Evolutionary conservation across 768 basidiomycete genomes (phyloP).

Genomic region (Boletus rufocinnamomeus): DNA sequence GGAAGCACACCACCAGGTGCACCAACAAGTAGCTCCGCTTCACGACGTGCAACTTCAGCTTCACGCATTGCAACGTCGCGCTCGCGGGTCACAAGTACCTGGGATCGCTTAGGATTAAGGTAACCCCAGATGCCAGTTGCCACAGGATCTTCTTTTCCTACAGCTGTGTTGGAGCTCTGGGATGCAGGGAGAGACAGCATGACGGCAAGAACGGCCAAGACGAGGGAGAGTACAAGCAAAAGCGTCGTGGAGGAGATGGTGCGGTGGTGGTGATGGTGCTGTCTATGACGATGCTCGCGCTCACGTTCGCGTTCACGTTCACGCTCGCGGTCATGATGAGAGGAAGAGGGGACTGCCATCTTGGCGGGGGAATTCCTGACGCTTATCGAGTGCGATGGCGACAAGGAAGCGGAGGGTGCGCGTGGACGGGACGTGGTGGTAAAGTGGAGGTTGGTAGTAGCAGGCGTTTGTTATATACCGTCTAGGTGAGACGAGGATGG

Average conservation of each 20-base stretch:
- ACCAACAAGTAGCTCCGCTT: conserved; percentile 81
- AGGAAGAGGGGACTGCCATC: conserved; percentile 88
- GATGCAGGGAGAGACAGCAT: conserved; percentile 83
- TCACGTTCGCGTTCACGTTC: conserved; percentile 52
- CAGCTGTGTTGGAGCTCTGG: conserved; percentile 33
- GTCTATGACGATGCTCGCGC: conserved; percentile 58
- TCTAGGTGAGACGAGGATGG: conserved; percentile 21
- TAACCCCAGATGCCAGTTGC: conserved; percentile 65
- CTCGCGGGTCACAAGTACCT: conserved; percentile 78
- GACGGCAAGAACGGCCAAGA: conserved; percentile 85
- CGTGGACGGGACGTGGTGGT: conserved; percentile 70
- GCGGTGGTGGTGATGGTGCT: conserved; percentile 79
- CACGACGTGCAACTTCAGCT: conserved; percentile 86
- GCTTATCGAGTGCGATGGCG: conserved; percentile 64
- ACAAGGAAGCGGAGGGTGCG: conserved; percentile 68
- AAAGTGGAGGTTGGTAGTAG: conserved; percentile 21
- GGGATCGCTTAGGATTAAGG: conserved; percentile 80
- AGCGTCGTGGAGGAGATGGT: conserved; percentile 91
- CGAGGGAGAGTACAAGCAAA: conserved; percentile 80
- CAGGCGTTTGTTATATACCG: conserved; percentile 7
- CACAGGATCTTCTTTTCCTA: conserved; percentile 39
- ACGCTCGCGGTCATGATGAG: conserved; percentile 65
- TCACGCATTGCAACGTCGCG: conserved; percentile 79
- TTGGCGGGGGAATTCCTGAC: conserved; percentile 49
- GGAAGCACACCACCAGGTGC: conserved; percentile 80